Conservation (phyloP, 2,329 filamentous ascomycete species). For the Paecilomyces sp. region DNA sequence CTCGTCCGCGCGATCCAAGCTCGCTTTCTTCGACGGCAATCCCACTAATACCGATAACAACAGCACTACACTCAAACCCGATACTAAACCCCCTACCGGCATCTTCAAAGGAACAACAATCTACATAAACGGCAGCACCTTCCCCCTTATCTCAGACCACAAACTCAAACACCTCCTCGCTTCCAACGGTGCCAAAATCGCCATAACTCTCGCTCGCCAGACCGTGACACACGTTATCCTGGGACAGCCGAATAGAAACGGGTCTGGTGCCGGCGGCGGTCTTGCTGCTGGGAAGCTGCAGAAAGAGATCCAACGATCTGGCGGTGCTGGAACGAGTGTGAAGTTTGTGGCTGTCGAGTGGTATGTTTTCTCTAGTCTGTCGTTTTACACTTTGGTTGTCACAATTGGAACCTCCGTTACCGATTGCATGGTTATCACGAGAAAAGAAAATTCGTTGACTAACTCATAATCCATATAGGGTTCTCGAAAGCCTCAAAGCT, state of each 20-base stretch:
- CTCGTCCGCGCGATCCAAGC: not conserved
- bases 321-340: constrained; percentile 54
- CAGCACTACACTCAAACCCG: not conserved
- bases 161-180: constrained; percentile 71
- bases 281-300: constrained; percentile 73
- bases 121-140: constrained; percentile 83
- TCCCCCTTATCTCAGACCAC: constrained; percentile 76
- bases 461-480: constrained; percentile 42
- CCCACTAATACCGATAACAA: not conserved
- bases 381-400: too few species aligned
- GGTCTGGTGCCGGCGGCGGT: constrained; percentile 61
- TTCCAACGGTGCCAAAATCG: constrained; percentile 64
- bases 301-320: constrained; percentile 62
- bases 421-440: not conserved
- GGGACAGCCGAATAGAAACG: constrained; percentile 48
- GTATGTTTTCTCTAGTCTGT: constrained; percentile 38
- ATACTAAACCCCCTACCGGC: constrained; percentile 11
- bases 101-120: constrained; percentile 68
- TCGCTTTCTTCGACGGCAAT: not conserved
- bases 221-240: constrained; percentile 82
- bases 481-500: constrained; percentile 73
- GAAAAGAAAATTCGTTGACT: not conserved
- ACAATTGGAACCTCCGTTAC: too few species aligned
- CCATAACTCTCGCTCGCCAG: constrained; percentile 63
- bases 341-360: constrained; percentile 79